Evolutionary conservation across 2,329 filamentous ascomycete species (phyloP), one percentile per base, ranked within the genome.

Genomic region (Cadophora sp.): DNA sequence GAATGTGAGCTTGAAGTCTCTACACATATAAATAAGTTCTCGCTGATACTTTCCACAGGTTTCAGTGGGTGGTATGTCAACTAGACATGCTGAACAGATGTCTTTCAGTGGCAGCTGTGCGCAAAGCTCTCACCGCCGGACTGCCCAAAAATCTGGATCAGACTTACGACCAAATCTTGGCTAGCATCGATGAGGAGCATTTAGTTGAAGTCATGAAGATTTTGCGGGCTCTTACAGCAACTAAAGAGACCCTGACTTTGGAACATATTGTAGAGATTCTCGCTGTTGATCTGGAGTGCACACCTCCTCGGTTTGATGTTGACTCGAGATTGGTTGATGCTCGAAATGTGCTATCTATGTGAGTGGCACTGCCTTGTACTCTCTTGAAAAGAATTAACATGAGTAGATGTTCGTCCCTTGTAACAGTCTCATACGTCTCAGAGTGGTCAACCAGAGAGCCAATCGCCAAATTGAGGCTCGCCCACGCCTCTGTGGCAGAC

Each of bases 1-100:
- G 78, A 48, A 75, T 79, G 78, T 80, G 70, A 69, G 75, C 73
- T 24, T 33, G 14, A 51, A 16, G 11, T 24, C 1, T 16, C 24
- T n/a, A n/a, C 30, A 9, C 2, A n/a, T 22, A 20, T 20, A 33
- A 45, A 41, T 16, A 22, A 22, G 22, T 30, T 63, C n/a, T 22
- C 18, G 8, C 41, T 55, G n/a, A 51, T 16, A 22, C 48, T 27
- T 14, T 18, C 14, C 18, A 24, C 62, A 80, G 76, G 71, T 82
- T 75, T 69, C 75, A 74, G 58, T 79, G 77, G 78, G 78, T 77
- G 0, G 74, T 76, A 47, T 79, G 78, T 59, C 77, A 79, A 65
- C 69, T 79, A 30, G 71, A 73, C 48, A 73, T 72, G 50, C 64
- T 80, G 0, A 59, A 62, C 64, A 45, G 59, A 59, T 74, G 69